Base-by-base conservation (phyloP, 192 early-diverging fungal species). In the Neocallimastix lanati region DNA sequence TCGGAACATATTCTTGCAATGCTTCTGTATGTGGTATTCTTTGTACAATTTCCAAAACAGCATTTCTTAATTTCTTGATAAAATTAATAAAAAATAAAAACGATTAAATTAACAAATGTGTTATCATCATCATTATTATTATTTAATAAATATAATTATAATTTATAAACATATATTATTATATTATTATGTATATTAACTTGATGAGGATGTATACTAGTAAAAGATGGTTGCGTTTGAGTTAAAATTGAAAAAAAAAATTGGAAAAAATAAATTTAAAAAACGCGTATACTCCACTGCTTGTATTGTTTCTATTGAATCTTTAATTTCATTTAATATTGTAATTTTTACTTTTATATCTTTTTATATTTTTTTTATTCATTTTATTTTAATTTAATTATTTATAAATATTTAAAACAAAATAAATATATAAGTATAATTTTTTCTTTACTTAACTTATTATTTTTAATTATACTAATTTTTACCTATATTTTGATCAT, bases 41-140 rank as follows among this genome's bases (percentile, higher is more conserved):
- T 82, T 95, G 94, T 29, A 99, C 88, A 76, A 97, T 94, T 82
- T 99, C 97, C 27, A 99, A 85, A 76, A 95, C 88, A 29, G 92
- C 90, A 76, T 92, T 92, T 67, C 97, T 87, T 29, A 99, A 83
- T 93, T 95, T 97, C 94, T 95, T 38, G n/a, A n/a, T n/a, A n/a
- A n/a, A n/a, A n/a, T n/a, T n/a, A n/a, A n/a, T n/a, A n/a, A n/a
- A n/a, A n/a, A n/a, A n/a, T n/a, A n/a, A n/a, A n/a, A n/a, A n/a
- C n/a, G n/a, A n/a, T n/a, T n/a, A n/a, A n/a, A n/a, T n/a, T n/a
- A n/a, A n/a, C n/a, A n/a, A n/a, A n/a, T n/a, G n/a, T n/a, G n/a
- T n/a, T n/a, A n/a, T n/a, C n/a, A n/a, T n/a, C n/a, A n/a, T n/a
- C n/a, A n/a, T n/a, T n/a, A n/a, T n/a, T n/a, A n/a, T n/a, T n/a